Evolutionary conservation across 495 filamentous ascomycete genomes (phyloP), one percentile per base, ranked within the genome.

Genomic region (Podospora conica): DNA sequence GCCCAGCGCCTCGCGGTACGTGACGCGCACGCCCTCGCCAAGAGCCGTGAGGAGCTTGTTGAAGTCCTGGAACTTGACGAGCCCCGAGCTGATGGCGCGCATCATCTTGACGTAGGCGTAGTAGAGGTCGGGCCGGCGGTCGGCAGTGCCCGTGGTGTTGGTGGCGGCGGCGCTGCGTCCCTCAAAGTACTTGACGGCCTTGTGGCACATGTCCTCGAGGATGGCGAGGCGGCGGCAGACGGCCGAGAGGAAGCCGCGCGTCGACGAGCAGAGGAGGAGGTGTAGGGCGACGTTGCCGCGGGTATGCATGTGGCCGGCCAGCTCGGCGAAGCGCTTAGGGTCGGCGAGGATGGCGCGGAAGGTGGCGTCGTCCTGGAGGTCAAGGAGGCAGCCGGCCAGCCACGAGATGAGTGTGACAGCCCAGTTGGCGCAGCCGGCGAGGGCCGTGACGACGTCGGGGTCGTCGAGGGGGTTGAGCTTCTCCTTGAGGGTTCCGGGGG

Each of bases 251-350:
- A 93, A 88, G 55, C 86, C 84, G 11, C 91, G 86, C 15, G 90
- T 88, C 68, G 89, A 86, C 60, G 88, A 91, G 65, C 87, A 88
- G 23, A 93, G 84, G 58, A 92, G 78, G 58, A 92, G 79, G 66
- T 91, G 80, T 24, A 96, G 80, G 24, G 88, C 79, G 15, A 91
- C 75, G 31, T 84, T 78, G 55, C 80, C 80, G 27, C 78, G 77
- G 10, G 73, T 64, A 10, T 75, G 76, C 24, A 86, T 72, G 58
- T 83, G 80, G 12, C 40, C 63, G 27, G 79, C 73, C 65, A 85
- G 72, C 58, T 84, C 80, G 22, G 78, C 67, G 65, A 86, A 68
- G 78, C 88, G 74, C n/a, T 74, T 75, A 23, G 70, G 70, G 10
- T 74, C 75, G 18, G 70, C 67, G 27, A 85, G 71, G 10, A 82